These are phyloP conservation scores for Glycyrrhiza uralensis DNA, from an alignment of 306 rosid genomes.

Conservation along the genomic window DNA sequence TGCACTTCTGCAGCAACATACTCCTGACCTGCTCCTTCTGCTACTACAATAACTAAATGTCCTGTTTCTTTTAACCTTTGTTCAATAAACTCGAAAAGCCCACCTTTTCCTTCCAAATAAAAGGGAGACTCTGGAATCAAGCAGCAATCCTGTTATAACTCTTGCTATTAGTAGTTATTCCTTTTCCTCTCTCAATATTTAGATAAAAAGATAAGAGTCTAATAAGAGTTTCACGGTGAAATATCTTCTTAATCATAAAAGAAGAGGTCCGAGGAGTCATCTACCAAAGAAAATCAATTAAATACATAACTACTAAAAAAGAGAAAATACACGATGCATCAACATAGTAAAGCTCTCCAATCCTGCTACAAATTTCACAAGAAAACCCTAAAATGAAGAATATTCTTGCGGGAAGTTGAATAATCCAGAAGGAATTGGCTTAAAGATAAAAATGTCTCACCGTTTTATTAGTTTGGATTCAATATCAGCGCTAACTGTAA, in stretches of 20 bases:
- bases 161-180: slow-evolving; percentile 32
- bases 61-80: slow-evolving; percentile 82
- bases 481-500: neutral
- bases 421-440: neutral
- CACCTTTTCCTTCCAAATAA: slow-evolving; percentile 89
- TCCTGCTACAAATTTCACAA: neutral
- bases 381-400: neutral
- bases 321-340: neutral
- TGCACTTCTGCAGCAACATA: slow-evolving; percentile 57
- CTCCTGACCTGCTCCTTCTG: slow-evolving; percentile 98
- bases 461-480: neutral
- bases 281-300: neutral
- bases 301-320: neutral
- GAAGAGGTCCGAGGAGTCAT: neutral
- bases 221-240: neutral
- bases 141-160: slow-evolving; percentile 89
- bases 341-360: neutral
- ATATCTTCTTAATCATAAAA: neutral
- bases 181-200: slow-evolving; percentile 11
- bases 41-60: slow-evolving; percentile 86
- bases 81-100: slow-evolving; percentile 78
- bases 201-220: neutral
- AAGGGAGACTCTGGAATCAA: slow-evolving; percentile 96
- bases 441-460: neutral
- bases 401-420: neutral